phyloP scores from a whole-genome alignment of 306 rosid species.

The Cucurbita ficifolia region DNA sequence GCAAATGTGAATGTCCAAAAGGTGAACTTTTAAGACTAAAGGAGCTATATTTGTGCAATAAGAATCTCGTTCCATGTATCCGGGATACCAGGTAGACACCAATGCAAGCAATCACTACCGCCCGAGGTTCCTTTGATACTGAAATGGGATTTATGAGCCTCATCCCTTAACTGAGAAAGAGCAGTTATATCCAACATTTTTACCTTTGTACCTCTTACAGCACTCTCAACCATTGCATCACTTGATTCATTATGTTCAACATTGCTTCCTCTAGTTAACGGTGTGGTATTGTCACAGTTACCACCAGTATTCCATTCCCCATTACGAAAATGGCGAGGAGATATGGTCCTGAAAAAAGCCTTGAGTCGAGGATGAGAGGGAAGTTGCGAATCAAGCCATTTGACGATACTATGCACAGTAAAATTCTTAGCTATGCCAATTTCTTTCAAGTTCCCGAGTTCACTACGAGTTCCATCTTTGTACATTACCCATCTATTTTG shows the following conservation, averaged over 20 bases:
- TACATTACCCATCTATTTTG: conserved; percentile 78
- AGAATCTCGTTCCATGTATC: conserved; percentile 93
- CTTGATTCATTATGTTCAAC: conserved; percentile 41
- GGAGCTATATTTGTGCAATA: conserved; percentile 50
- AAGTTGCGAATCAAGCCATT: conserved; percentile 71
- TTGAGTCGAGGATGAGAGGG: conserved; percentile 46
- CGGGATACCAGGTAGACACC: conserved; percentile 91
- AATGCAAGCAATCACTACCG: conserved; percentile 72
- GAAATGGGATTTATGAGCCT: conserved; percentile 74
- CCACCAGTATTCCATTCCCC: conserved; percentile 96
- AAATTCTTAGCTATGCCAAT: conserved; percentile 53
- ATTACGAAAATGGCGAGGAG: conserved; percentile 65
- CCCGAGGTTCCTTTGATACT: conserved; percentile 30
- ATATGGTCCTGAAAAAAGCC: conserved; percentile 74
- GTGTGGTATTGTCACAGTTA: conserved; percentile 53
- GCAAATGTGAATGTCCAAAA: not conserved
- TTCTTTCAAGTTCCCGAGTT: conserved; percentile 25
- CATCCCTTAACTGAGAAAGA: conserved; percentile 66
- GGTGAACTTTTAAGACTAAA: not conserved
- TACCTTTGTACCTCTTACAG: conserved; percentile 56
- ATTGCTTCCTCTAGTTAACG: conserved; percentile 50
- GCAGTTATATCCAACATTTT: conserved; percentile 74
- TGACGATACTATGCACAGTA: conserved; percentile 41
- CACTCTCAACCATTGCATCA: conserved; percentile 41
- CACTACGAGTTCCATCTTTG: conserved; percentile 46